These are phyloP conservation scores for Cystofilobasidium macerans DNA, from an alignment of 768 basidiomycete species.

Conservation along the genomic window DNA sequence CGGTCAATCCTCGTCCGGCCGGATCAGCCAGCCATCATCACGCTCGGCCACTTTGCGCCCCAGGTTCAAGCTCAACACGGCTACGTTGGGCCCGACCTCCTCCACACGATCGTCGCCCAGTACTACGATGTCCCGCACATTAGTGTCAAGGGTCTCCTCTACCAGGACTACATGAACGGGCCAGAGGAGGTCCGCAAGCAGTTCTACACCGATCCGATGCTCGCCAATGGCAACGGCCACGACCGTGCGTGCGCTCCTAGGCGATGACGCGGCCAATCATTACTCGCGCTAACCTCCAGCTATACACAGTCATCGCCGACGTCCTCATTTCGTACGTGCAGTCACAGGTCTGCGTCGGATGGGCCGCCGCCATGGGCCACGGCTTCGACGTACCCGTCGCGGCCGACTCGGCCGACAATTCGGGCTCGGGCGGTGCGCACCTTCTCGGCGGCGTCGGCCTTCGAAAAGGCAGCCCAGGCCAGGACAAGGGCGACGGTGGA, in stretches of 20 bases:
- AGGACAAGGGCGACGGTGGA: slow-evolving; percentile 27
- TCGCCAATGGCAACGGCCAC: slow-evolving; percentile 71
- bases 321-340: slow-evolving; percentile 85
- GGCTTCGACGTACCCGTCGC: slow-evolving; percentile 51
- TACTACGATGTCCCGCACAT: slow-evolving; percentile 96
- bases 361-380: slow-evolving; percentile 56
- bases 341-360: slow-evolving; percentile 73
- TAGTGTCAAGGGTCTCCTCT: slow-evolving; percentile 68
- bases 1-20: slow-evolving; percentile 82
- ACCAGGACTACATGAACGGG: slow-evolving; percentile 66
- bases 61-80: slow-evolving; percentile 69
- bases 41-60: slow-evolving; percentile 90
- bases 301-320: slow-evolving; percentile 57
- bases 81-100: slow-evolving; percentile 79
- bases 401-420: slow-evolving; percentile 38
- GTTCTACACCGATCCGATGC: slow-evolving; percentile 72
- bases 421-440: slow-evolving; percentile 44
- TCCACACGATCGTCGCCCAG: slow-evolving; percentile 80
- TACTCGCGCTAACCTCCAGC: no score
- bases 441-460: slow-evolving; percentile 77
- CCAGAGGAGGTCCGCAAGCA: slow-evolving; percentile 51
- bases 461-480: slow-evolving; percentile 53
- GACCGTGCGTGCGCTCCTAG: slow-evolving; percentile 37
- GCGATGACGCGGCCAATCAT: neutral
- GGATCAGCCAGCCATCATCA: slow-evolving; percentile 79